A percentile compares a stretch with the other conserved stretches of the same genome.
These are phyloP conservation scores for Scopulariopsis brevicaulis DNA, from an alignment of 2,329 filamentous ascomycete species.

Conservation along the genomic window DNA sequence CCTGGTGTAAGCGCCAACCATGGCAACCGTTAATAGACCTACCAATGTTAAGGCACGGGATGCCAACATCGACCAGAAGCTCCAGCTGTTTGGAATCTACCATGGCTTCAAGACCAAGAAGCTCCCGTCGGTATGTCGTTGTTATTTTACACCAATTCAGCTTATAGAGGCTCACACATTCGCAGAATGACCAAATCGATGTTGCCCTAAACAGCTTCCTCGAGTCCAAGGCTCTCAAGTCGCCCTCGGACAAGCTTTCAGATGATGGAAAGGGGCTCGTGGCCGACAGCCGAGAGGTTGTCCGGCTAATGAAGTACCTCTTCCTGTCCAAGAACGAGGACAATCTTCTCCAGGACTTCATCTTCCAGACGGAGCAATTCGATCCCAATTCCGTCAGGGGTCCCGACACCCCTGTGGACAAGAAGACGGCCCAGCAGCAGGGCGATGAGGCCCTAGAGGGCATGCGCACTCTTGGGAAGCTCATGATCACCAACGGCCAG, in stretches of 20 bases:
- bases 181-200: slow-evolving; percentile 87
- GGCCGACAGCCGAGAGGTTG: slow-evolving; percentile 64
- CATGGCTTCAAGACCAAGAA: slow-evolving; percentile 80
- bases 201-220: slow-evolving; percentile 85
- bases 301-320: slow-evolving; percentile 74
- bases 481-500: slow-evolving; percentile 91
- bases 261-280: slow-evolving; percentile 72
- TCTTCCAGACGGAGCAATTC: slow-evolving; percentile 82
- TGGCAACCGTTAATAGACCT: slow-evolving; percentile 53
- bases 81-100: slow-evolving; percentile 88
- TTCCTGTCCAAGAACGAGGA: slow-evolving; percentile 91
- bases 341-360: slow-evolving; percentile 90
- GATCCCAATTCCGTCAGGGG: slow-evolving; percentile 47
- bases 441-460: slow-evolving; percentile 76
- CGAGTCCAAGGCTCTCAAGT: slow-evolving; percentile 55
- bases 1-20: not conserved
- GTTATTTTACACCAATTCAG: not conserved
- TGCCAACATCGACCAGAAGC: slow-evolving; percentile 80
- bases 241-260: slow-evolving; percentile 68
- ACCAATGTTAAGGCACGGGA: slow-evolving; percentile 68
- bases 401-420: slow-evolving; percentile 59
- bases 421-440: slow-evolving; percentile 70
- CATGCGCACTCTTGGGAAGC: slow-evolving; percentile 73
- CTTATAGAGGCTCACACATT: not conserved
- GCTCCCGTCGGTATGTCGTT: slow-evolving; percentile 61